Evolutionary conservation across 768 basidiomycete species (phyloP).

Genomic region (Calocybe cyanea): DNA sequence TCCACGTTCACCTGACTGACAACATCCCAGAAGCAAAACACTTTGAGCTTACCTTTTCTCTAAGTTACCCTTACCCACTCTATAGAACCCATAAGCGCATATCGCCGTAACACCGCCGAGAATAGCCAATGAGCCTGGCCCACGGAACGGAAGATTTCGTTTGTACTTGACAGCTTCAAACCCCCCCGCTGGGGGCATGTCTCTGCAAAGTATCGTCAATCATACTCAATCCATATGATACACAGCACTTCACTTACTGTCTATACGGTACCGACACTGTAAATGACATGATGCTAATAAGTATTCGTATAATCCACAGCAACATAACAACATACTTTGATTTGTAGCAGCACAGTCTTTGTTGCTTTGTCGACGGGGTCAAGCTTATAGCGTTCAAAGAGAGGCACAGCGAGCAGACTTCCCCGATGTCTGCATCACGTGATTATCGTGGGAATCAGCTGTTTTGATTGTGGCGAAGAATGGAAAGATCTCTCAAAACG

Average conservation of each 20-base stretch:
- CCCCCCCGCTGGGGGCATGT: conserved; percentile 93
- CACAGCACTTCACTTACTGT: conserved; percentile 46
- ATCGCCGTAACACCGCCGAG: conserved; percentile 83
- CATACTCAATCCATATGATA: conserved; percentile 23
- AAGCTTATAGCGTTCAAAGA: neutral
- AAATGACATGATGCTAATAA: conserved; percentile 6
- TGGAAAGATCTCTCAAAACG: conserved; percentile 1
- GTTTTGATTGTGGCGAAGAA: neutral
- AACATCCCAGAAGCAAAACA: conserved; percentile 19
- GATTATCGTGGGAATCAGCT: neutral
- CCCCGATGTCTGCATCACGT: neutral
- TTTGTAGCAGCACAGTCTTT: neutral
- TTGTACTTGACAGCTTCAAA: conserved; percentile 94
- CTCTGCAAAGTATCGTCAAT: conserved; percentile 49
- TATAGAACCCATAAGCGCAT: conserved; percentile 90
- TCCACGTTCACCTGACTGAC: conserved; percentile 59
- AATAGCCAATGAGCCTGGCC: conserved; percentile 80
- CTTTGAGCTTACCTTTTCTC: conserved; percentile 69
- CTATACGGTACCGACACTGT: conserved; percentile 59
- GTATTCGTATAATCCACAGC: conserved; percentile 1
- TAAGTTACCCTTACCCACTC: conserved; percentile 83
- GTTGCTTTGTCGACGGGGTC: too few relatives aligned
- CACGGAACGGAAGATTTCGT: conserved; percentile 88
- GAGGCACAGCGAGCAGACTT: neutral
- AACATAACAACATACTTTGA: conserved; percentile 11